Evolutionary conservation across 495 filamentous ascomycete genomes (phyloP).

Genomic region (Penicillium flavigenum): DNA sequence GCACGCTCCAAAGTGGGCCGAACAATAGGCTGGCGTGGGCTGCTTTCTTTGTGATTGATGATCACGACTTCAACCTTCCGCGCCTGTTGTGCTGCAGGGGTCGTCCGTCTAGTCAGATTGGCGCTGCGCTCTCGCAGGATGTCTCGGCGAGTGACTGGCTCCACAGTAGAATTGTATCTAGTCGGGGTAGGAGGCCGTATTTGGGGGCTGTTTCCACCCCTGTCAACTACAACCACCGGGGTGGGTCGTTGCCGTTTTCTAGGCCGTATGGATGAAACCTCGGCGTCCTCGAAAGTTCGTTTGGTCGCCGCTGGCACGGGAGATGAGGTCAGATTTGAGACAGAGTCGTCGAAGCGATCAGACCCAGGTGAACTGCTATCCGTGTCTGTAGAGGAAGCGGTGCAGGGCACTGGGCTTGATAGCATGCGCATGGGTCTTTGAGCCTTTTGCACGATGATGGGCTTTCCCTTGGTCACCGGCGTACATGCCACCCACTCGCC

Average conservation of each 20-base stretch:
- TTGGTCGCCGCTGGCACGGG: slow-evolving; percentile 32
- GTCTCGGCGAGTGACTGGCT: slow-evolving; percentile 14
- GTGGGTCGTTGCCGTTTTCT: slow-evolving; percentile 31
- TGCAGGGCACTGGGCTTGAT: slow-evolving; percentile 13
- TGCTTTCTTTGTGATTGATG: slow-evolving; percentile 27
- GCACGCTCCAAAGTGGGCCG: slow-evolving; percentile 10
- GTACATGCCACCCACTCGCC: slow-evolving; percentile 54
- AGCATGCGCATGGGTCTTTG: slow-evolving; percentile 14
- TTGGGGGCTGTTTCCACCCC: slow-evolving; percentile 1
- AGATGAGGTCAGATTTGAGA: slow-evolving; percentile 28
- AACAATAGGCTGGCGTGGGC: not conserved
- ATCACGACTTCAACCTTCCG: slow-evolving; percentile 41
- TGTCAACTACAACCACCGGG: slow-evolving; percentile 16
- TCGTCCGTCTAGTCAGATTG: not conserved
- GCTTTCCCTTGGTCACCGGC: slow-evolving; percentile 32
- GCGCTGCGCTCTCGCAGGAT: slow-evolving; percentile 24
- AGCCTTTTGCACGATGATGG: slow-evolving; percentile 5
- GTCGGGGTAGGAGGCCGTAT: not conserved
- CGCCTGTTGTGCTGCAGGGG: slow-evolving; percentile 2
- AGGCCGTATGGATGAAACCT: slow-evolving; percentile 20
- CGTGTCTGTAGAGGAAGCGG: slow-evolving; percentile 29
- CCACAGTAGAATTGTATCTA: slow-evolving; percentile 10
- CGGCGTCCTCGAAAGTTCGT: slow-evolving; percentile 17
- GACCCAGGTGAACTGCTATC: slow-evolving; percentile 29
- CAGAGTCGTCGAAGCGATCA: slow-evolving; percentile 14